These are phyloP conservation scores for Cytospora leucostoma DNA, from an alignment of 2,329 filamentous ascomycete genomes.

Conservation along the genomic window DNA sequence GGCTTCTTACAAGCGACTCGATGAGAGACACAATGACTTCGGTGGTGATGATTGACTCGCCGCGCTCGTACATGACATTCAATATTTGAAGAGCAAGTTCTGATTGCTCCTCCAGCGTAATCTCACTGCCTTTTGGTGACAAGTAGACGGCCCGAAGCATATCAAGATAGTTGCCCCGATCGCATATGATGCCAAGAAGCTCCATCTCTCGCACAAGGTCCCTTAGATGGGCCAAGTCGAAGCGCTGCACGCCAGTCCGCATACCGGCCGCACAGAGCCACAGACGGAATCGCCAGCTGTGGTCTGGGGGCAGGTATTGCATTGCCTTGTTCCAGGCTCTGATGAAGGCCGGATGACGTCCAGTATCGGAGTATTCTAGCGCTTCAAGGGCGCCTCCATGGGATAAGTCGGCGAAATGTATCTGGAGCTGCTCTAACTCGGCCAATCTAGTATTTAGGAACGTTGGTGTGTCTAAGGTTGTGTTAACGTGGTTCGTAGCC, in stretches of 20 bases:
- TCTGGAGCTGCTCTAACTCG: conserved; percentile 23
- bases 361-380: conserved; percentile 11
- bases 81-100: conserved; percentile 47
- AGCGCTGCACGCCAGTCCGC: conserved; percentile 23
- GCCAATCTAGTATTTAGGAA: conserved; percentile 15
- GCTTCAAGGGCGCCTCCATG: conserved; percentile 16
- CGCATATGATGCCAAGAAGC: conserved; percentile 40
- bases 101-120: conserved; percentile 36
- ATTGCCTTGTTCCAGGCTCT: conserved; percentile 32
- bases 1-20: conserved; percentile 40
- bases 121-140: conserved; percentile 25
- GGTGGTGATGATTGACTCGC: conserved; percentile 44
- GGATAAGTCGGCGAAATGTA: conserved; percentile 8
- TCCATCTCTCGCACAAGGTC: conserved; percentile 44
- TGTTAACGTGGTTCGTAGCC: conserved; percentile 24
- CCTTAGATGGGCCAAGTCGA: conserved; percentile 29
- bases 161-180: conserved; percentile 38
- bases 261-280: conserved; percentile 35
- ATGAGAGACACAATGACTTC: conserved; percentile 55
- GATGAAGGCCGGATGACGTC: conserved; percentile 17
- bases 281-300: conserved; percentile 40
- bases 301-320: conserved; percentile 33
- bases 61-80: conserved; percentile 48
- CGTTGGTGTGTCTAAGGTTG: conserved; percentile 21
- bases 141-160: conserved; percentile 45